Conservation (phyloP, 345 rosid genomes). For the Erucastrum elatum region DNA sequence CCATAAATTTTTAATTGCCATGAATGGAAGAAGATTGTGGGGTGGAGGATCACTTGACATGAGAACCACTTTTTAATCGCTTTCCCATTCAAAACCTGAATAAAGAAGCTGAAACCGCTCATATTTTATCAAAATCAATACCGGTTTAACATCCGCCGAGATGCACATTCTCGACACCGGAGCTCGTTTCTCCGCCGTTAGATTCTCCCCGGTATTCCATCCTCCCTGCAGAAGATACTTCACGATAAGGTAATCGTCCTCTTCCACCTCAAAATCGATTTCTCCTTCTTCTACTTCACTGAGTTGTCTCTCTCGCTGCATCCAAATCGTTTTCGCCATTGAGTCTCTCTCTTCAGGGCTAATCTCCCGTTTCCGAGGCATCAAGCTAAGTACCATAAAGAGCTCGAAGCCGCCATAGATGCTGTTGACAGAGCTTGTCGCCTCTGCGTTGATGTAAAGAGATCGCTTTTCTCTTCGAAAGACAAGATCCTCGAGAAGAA, state of each 20-base stretch:
- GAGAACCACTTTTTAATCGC: too few species aligned
- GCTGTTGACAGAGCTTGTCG: constrained; percentile 79
- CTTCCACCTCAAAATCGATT: neutral
- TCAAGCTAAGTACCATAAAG: constrained; percentile 65
- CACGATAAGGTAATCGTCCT: constrained; percentile 47
- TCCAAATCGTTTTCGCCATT: neutral
- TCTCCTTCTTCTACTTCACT: too few species aligned
- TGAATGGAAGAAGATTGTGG: too few species aligned
- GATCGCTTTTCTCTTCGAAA: constrained; percentile 44
- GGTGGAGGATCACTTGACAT: too few species aligned
- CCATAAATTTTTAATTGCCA: too few species aligned
- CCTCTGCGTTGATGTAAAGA: constrained; percentile 70
- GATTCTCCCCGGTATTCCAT: constrained; percentile 26
- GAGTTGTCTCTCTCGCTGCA: too few species aligned
- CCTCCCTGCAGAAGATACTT: constrained; percentile 37
- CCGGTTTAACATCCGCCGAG: constrained; percentile 33
- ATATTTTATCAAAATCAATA: neutral
- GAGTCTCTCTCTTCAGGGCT: constrained; percentile 39
- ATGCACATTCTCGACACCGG: constrained; percentile 50
- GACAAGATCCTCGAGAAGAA: constrained; percentile 71
- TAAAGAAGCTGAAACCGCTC: constrained; percentile 16
- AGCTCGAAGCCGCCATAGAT: constrained; percentile 71
- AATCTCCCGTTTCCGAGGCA: constrained; percentile 62
- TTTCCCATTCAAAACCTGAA: neutral
- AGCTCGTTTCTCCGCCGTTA: constrained; percentile 46